phyloP scores from a whole-genome alignment of 768 basidiomycete genomes.

The Boletus patriciae region DNA sequence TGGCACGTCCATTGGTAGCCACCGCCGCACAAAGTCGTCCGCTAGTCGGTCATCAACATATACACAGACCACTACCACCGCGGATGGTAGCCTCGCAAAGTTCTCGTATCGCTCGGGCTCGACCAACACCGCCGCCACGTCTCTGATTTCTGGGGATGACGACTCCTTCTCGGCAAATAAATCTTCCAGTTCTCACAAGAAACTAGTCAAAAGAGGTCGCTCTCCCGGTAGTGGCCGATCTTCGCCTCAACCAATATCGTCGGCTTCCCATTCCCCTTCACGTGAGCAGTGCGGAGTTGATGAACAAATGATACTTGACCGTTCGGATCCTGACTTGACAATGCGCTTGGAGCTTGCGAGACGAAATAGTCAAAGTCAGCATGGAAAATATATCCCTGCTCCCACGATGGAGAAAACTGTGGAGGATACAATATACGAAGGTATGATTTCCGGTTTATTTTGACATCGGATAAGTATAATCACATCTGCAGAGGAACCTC shows the following conservation, averaged over 20 bases:
- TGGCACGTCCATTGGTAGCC: constrained; percentile 66
- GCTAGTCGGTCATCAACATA: constrained; percentile 71
- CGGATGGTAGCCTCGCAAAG: constrained; percentile 65
- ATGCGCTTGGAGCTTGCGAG: constrained; percentile 79
- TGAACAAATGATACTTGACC: constrained; percentile 47
- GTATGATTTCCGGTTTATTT: constrained; percentile 36
- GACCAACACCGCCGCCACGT: constrained; percentile 61
- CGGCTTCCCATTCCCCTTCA: constrained; percentile 46
- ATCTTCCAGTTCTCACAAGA: constrained; percentile 47
- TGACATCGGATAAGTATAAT: constrained; percentile 5
- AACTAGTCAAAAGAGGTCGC: constrained; percentile 46
- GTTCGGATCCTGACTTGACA: constrained; percentile 75
- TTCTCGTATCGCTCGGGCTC: constrained; percentile 74
- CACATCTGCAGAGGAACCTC: constrained; percentile 54
- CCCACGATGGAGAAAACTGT: constrained; percentile 46
- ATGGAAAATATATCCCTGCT: constrained; percentile 43
- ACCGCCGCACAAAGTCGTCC: constrained; percentile 61
- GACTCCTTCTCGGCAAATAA: constrained; percentile 49
- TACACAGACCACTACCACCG: constrained; percentile 67
- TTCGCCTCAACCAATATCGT: constrained; percentile 34
- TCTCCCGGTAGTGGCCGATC: constrained; percentile 42
- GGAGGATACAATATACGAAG: constrained; percentile 79
- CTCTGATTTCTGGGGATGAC: constrained; percentile 61
- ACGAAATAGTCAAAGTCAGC: constrained; percentile 79
- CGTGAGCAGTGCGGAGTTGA: constrained; percentile 43